These are phyloP conservation scores for Echria macrotheca DNA, from an alignment of 495 filamentous ascomycete species.

Conservation along the genomic window DNA sequence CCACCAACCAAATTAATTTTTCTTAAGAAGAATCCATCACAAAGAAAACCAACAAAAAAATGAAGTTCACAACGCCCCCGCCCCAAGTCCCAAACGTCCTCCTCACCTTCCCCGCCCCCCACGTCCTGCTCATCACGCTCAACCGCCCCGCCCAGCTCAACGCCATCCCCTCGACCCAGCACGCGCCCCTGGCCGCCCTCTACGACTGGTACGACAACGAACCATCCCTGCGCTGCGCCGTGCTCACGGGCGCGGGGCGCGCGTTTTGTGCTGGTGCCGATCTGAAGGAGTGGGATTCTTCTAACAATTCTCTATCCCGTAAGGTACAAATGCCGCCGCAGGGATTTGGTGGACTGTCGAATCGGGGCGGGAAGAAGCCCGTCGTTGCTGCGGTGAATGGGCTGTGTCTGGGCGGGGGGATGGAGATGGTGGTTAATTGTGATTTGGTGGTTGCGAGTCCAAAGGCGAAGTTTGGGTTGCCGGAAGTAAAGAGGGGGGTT, in stretches of 20 bases:
- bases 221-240: conserved; percentile 48
- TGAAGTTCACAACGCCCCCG: not conserved
- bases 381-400: conserved; percentile 79
- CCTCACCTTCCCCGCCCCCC: conserved; percentile 50
- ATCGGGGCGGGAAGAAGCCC: conserved; percentile 56
- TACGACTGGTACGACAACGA: conserved; percentile 57
- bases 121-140: conserved; percentile 58
- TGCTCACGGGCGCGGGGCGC: conserved; percentile 49
- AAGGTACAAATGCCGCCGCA: conserved; percentile 1
- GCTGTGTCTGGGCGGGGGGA: conserved; percentile 67
- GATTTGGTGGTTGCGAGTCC: conserved; percentile 65
- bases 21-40: no score
- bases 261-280: conserved; percentile 58
- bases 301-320: conserved; percentile 30
- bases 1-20: no score
- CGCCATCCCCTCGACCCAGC: conserved; percentile 46
- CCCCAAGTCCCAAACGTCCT: conserved; percentile 28
- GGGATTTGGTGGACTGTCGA: conserved; percentile 48
- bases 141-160: conserved; percentile 56
- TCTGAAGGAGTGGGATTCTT: conserved; percentile 44
- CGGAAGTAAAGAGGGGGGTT: conserved; percentile 68
- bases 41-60: not conserved
- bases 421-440: conserved; percentile 68
- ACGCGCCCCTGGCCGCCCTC: conserved; percentile 46
- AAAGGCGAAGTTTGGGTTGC: conserved; percentile 58